Conservation (phyloP, 2,329 filamentous ascomycete species). For the Cladobotryum protrusum region DNA sequence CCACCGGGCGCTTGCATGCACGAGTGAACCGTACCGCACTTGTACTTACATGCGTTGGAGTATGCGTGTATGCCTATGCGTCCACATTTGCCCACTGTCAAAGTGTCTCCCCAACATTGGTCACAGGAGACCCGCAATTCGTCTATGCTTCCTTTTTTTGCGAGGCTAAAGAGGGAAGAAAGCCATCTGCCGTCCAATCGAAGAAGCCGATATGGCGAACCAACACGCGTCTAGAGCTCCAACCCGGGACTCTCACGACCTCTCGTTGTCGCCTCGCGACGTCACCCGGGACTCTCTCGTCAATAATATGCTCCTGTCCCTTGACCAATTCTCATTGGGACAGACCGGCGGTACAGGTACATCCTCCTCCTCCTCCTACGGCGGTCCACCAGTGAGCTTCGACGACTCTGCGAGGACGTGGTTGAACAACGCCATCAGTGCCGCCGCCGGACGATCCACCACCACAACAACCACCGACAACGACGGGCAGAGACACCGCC, state of each 20-base stretch:
- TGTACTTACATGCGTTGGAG: too few relatives aligned
- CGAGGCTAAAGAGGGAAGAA: background rate
- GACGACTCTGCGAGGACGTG: slow-evolving; percentile 19
- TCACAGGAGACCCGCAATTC: slow-evolving; percentile 8
- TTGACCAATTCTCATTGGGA: slow-evolving; percentile 70
- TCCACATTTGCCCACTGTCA: too few relatives aligned
- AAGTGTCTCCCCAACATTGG: too few relatives aligned
- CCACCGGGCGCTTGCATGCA: background rate
- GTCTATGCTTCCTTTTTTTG: slow-evolving; percentile 19
- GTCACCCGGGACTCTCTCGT: slow-evolving; percentile 86
- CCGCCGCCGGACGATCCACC: slow-evolving; percentile 18
- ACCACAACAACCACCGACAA: too few relatives aligned
- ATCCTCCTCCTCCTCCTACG: slow-evolving; percentile 4
- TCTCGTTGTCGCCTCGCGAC: slow-evolving; percentile 70
- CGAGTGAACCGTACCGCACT: background rate
- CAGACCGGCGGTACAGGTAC: slow-evolving; percentile 26
- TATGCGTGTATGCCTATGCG: too few relatives aligned
- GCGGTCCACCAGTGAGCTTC: slow-evolving; percentile 17
- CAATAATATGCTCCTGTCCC: slow-evolving; percentile 88
- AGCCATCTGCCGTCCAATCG: slow-evolving; percentile 7
- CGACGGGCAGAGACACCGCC: slow-evolving; percentile 29
- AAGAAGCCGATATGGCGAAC: slow-evolving; percentile 21
- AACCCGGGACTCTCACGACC: slow-evolving; percentile 69
- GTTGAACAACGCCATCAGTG: slow-evolving; percentile 18
- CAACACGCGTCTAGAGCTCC: slow-evolving; percentile 18